Conservation (phyloP, 2,329 filamentous ascomycete genomes). For the Furcasterigmium sp. region DNA sequence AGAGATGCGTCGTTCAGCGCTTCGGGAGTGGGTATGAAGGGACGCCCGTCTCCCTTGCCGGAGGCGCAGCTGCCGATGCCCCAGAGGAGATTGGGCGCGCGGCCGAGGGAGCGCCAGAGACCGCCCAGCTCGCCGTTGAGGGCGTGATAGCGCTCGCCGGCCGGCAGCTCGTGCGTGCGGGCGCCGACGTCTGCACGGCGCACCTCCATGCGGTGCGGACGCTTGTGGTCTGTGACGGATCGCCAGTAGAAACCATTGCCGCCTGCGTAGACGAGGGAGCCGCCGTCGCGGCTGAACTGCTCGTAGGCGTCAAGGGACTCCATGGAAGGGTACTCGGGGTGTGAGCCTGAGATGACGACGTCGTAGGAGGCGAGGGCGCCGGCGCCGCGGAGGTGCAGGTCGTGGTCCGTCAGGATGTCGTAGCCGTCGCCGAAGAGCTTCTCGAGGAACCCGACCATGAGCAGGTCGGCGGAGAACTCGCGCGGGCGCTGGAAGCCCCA, state of each 20-base stretch:
- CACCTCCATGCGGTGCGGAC: conserved; percentile 25
- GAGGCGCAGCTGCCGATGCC: conserved; percentile 10
- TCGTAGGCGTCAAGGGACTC: conserved; percentile 20
- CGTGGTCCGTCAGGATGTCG: conserved; percentile 28
- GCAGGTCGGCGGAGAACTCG: conserved; percentile 26
- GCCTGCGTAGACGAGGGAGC: conserved; percentile 30
- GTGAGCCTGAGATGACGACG: conserved; percentile 22
- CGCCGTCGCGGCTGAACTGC: conserved; percentile 20
- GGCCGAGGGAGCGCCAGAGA: conserved; percentile 15
- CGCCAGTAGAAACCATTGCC: conserved; percentile 31
- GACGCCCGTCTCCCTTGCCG: conserved; percentile 21
- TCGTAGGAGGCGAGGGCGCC: conserved; percentile 13
- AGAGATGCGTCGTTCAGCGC: conserved; percentile 9
- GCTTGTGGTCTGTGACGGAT: conserved; percentile 14
- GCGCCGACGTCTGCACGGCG: conserved; percentile 26
- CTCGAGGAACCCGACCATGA: conserved; percentile 28
- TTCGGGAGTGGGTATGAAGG: conserved; percentile 7
- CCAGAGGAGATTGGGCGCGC: background rate
- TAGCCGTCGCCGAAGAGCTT: conserved; percentile 18
- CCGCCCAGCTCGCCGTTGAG: conserved; percentile 24
- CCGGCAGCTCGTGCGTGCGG: conserved; percentile 18
- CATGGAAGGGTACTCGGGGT: conserved; percentile 26
- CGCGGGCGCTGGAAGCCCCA: conserved; percentile 28
- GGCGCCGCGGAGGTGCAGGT: conserved; percentile 19
- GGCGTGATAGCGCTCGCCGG: conserved; percentile 21